Evolutionary conservation across 2,329 filamentous ascomycete species (phyloP).

Genomic region (Talaromyces sp.): DNA sequence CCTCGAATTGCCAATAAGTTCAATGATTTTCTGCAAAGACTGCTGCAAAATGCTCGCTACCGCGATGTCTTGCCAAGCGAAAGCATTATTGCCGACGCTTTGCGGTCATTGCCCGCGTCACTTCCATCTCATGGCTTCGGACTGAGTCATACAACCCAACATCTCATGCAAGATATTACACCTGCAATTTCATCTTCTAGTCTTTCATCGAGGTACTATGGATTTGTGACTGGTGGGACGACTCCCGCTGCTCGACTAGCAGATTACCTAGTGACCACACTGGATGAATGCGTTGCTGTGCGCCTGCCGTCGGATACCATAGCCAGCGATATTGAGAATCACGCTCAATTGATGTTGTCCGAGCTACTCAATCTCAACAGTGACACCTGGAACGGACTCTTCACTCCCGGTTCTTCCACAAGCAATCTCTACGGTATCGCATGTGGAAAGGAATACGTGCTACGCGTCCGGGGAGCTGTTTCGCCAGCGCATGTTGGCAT

Average conservation of each 20-base stretch:
- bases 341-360: neutral
- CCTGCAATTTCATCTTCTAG: neutral
- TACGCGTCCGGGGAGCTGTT: neutral
- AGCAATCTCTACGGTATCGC: constrained; percentile 10
- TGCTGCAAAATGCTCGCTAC: constrained; percentile 1
- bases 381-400: neutral
- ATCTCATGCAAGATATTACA: neutral
- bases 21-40: neutral
- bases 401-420: constrained; percentile 8
- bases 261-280: constrained; percentile 5
- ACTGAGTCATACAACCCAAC: neutral
- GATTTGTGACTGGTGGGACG: constrained; percentile 7
- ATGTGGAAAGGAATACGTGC: neutral
- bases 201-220: constrained; percentile 1
- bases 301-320: constrained; percentile 4
- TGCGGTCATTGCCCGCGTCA: neutral
- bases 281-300: constrained; percentile 10
- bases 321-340: constrained; percentile 7
- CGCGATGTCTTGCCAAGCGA: neutral
- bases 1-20: neutral
- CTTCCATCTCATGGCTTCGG: constrained; percentile 4
- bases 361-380: constrained; percentile 1
- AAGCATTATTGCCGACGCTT: too few relatives aligned
- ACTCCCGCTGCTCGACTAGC: neutral
- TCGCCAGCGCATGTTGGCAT: neutral